Evolutionary conservation across 2,329 filamentous ascomycete genomes (phyloP), one percentile per base, ranked within the genome.

Genomic region (Pseudocercospora fijiensis): DNA sequence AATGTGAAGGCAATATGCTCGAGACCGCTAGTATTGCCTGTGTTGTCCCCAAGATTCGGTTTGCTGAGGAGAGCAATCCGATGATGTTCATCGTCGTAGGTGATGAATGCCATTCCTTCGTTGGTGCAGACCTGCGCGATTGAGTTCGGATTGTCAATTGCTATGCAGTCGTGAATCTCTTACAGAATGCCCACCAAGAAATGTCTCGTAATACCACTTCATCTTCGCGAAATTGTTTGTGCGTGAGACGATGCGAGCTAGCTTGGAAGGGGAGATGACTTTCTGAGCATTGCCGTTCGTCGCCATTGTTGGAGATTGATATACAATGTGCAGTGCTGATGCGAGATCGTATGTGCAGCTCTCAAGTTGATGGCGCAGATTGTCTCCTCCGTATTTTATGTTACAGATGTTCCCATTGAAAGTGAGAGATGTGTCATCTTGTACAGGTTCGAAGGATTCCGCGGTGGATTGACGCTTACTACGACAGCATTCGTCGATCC

Each of bases 61-160:
- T 65, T 43, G 1, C 45, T 18, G 30, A n/a, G 49, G 20, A 73
- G 33, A 10, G 69, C 71, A 57, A 73, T 68, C 43, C 71, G 69
- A 57, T 73, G 71, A 51, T 73, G 71, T 41, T 73, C 71, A n/a
- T 72, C 64, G 61, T 72, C 71, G 60, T 72, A 73, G 24, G 64
- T 65, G n/a, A 73, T 53, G 65, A 73, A 70, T 9, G 63, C 37
- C 2, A 72, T 33, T 37, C 61, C 52, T 1, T 70, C 65, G 24
- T 68, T 70, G 26, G 65, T 64, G 60, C 65, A 68, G 49, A 52
- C 33, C 33, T 37, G 33, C 3, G n/a, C n/a, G n/a, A n/a, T n/a
- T n/a, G n/a, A n/a, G 2, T 37, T 37, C 13, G 3, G 1, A 33
- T 4, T 11, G 11, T 13, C 9, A 33, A 2, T 30, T 30, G 2